Evolutionary conservation across 768 basidiomycete species (phyloP).

Genomic region (Sarcodon sp.): DNA sequence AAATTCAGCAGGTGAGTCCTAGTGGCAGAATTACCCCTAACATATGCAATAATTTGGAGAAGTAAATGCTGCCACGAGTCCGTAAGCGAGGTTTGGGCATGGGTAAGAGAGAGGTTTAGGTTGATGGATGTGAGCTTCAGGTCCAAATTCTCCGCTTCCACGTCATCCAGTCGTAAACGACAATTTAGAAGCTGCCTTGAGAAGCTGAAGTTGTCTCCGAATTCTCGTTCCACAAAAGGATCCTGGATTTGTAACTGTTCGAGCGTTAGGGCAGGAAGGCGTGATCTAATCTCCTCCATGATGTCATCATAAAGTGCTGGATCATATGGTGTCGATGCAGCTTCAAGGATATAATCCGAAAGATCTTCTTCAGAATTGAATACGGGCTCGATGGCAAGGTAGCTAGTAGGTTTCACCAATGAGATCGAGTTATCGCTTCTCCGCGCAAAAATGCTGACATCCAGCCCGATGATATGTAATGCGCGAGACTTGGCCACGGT

Average conservation of each 20-base stretch:
- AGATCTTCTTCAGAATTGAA: constrained; percentile 55
- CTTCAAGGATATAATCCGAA: constrained; percentile 54
- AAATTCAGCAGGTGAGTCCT: constrained; percentile 42
- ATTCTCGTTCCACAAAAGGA: constrained; percentile 56
- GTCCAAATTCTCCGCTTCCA: constrained; percentile 35
- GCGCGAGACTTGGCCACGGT: constrained; percentile 64
- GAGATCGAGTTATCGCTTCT: constrained; percentile 14
- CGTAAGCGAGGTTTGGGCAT: constrained; percentile 62
- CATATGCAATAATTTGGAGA: constrained; percentile 46
- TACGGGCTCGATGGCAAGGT: constrained; percentile 36
- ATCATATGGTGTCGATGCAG: constrained; percentile 57
- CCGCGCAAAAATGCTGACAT: constrained; percentile 44
- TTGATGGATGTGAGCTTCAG: constrained; percentile 64
- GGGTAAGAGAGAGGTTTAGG: constrained; percentile 75
- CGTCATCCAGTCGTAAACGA: constrained; percentile 43
- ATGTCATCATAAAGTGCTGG: constrained; percentile 60
- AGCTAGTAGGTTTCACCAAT: constrained; percentile 44
- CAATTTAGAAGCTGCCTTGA: constrained; percentile 43
- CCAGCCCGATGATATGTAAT: constrained; percentile 59
- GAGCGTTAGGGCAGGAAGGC: constrained; percentile 50
- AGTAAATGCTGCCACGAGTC: constrained; percentile 72
- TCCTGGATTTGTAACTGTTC: constrained; percentile 52
- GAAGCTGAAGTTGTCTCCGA: constrained; percentile 73
- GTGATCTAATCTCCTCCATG: constrained; percentile 28
- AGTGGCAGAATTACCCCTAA: constrained; percentile 46